Evolutionary conservation across 2,329 filamentous ascomycete genomes (phyloP).

Genomic region (Epichloe scottii): DNA sequence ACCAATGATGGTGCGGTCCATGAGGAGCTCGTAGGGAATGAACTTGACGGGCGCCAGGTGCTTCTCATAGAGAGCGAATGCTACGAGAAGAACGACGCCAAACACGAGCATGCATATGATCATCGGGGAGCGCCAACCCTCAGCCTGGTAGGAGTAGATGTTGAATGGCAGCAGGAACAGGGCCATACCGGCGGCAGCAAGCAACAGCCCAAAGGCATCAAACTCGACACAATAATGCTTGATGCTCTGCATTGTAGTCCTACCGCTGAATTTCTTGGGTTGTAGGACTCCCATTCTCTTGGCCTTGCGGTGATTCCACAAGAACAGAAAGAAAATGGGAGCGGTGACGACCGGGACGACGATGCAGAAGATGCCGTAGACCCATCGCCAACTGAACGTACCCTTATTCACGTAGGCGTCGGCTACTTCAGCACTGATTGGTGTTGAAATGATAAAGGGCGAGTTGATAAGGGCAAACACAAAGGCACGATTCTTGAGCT

Average conservation of each 20-base stretch:
- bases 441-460: slow-evolving; percentile 33
- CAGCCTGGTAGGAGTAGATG: slow-evolving; percentile 32
- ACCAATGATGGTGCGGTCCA: slow-evolving; percentile 38
- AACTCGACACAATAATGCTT: slow-evolving; percentile 42
- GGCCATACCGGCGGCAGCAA: slow-evolving; percentile 33
- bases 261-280: not conserved
- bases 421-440: slow-evolving; percentile 17
- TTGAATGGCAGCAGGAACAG: slow-evolving; percentile 55
- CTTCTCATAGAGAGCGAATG: slow-evolving; percentile 45
- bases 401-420: slow-evolving; percentile 15
- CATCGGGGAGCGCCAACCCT: slow-evolving; percentile 37
- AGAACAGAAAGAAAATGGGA: slow-evolving; percentile 42
- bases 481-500: slow-evolving; percentile 24
- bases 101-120: slow-evolving; percentile 50
- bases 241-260: slow-evolving; percentile 26
- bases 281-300: slow-evolving; percentile 23
- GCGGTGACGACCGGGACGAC: slow-evolving; percentile 39
- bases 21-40: slow-evolving; percentile 38
- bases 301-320: slow-evolving; percentile 44
- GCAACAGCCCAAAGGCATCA: slow-evolving; percentile 22
- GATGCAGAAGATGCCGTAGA: slow-evolving; percentile 48
- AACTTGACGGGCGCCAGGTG: slow-evolving; percentile 45
- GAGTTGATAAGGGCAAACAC: slow-evolving; percentile 27
- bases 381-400: slow-evolving; percentile 20
- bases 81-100: slow-evolving; percentile 42